phyloP scores from a whole-genome alignment of 1,284 basidiomycete species.

The Rhodotorula sp. region DNA sequence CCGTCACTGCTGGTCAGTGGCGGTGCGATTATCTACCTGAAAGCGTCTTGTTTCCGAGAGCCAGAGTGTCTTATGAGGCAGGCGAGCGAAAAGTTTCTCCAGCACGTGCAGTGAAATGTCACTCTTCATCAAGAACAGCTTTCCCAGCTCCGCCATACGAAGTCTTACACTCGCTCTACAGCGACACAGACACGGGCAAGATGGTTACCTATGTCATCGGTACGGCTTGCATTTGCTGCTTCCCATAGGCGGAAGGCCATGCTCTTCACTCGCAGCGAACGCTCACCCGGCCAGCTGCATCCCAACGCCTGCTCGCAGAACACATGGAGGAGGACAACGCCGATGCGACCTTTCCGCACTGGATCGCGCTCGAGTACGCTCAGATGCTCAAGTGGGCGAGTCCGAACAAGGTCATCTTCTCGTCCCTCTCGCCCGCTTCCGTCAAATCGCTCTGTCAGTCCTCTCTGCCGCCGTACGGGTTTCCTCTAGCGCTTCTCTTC shows the following conservation, averaged over 20 bases:
- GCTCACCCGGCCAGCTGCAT: background rate
- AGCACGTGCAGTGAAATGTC: too few relatives aligned
- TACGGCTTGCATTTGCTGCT: background rate
- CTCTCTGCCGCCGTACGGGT: too few relatives aligned
- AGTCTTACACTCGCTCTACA: background rate
- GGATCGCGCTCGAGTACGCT: constrained; percentile 60
- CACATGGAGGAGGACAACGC: constrained; percentile 94
- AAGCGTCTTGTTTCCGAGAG: too few relatives aligned
- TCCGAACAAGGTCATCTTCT: constrained; percentile 68
- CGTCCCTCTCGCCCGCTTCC: constrained; percentile 72
- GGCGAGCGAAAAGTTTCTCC: too few relatives aligned
- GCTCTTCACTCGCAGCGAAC: too few relatives aligned
- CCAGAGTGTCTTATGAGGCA: too few relatives aligned
- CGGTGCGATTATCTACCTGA: too few relatives aligned
- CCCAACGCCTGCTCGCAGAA: constrained; percentile 55
- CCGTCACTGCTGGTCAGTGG: too few relatives aligned
- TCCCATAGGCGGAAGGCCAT: background rate
- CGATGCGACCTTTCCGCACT: constrained; percentile 66
- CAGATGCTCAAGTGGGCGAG: constrained; percentile 58
- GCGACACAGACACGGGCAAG: background rate
- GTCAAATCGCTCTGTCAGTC: constrained; percentile 56
- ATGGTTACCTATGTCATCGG: constrained; percentile 40
- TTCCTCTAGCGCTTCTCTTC: constrained; percentile 57
- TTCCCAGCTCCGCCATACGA: too few relatives aligned
- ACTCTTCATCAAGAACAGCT: too few relatives aligned